Conservation (phyloP, 1,284 basidiomycete genomes). For the Ceratobasidium papillatum region DNA sequence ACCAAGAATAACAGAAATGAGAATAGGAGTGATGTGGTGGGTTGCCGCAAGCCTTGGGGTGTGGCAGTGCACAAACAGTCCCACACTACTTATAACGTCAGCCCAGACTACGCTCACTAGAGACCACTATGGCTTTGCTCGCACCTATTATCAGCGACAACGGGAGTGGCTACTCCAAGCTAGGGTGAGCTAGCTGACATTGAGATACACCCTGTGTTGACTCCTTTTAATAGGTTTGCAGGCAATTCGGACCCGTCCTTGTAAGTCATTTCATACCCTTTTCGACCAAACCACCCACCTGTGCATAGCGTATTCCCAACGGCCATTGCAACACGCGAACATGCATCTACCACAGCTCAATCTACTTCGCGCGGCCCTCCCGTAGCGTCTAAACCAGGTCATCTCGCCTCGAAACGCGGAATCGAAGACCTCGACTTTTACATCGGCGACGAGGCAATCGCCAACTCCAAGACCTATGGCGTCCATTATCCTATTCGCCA, state of each 20-base stretch:
- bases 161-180: slow-evolving; percentile 97
- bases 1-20: slow-evolving; percentile 23
- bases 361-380: slow-evolving; percentile 65
- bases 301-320: slow-evolving; percentile 85
- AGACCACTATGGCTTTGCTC: slow-evolving; percentile 71
- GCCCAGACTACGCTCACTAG: neutral
- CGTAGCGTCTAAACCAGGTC: slow-evolving; percentile 79
- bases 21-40: slow-evolving; percentile 23
- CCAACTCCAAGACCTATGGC: slow-evolving; percentile 93
- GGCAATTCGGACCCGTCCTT: slow-evolving; percentile 99
- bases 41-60: neutral
- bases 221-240: slow-evolving; percentile 74
- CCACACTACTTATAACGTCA: slow-evolving; percentile 26
- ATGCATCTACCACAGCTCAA: slow-evolving; percentile 53
- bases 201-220: slow-evolving; percentile 39
- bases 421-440: slow-evolving; percentile 99
- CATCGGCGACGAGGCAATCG: slow-evolving; percentile 98
- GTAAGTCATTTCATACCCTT: slow-evolving; percentile 58
- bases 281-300: slow-evolving; percentile 19
- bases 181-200: slow-evolving; percentile 71
- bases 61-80: slow-evolving; percentile 38
- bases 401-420: slow-evolving; percentile 95
- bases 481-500: slow-evolving; percentile 98
- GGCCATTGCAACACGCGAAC: slow-evolving; percentile 85
- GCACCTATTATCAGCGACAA: slow-evolving; percentile 96